Evolutionary conservation across 345 rosid genomes (phyloP), one percentile per base, ranked within the genome.

Genomic region (Nasturtium officinale): DNA sequence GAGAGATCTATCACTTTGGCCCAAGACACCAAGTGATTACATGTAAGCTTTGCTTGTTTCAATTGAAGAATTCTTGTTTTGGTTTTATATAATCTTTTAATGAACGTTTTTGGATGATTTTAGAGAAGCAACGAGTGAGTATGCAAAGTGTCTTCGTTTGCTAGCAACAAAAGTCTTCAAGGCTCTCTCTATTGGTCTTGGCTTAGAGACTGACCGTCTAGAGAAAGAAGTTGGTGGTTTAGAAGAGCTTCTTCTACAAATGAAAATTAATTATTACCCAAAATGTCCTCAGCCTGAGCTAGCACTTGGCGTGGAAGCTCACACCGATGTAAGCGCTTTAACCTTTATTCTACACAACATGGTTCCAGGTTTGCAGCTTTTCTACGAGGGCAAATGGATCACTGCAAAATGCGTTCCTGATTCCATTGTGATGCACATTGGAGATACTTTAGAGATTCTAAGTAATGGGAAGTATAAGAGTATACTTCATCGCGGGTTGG

Each of bases 271-370:
- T 72, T 90, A 88, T 74, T 95, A 91, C 81, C 99, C 99, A 1
- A 88, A 82, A 73, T 95, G 98, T 40, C 99, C 99, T 18, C 97
- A 91, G 30, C 99, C 97, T 7, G 99, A 95, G 73, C 90, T 95
- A 7, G 97, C 99, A 26, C 86, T 95, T 0, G 98, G 99, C 4
- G 98, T 92, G n/a, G 98, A 95, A 78, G 97, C 99, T 53, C 99
- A 95, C 80, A 95, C 96, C 1, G 97, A 95, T 64, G 37, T 91
- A n/a, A 85, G 94, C 33, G 89, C 99, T 3, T 90, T 91, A 76
- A 90, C 99, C 21, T 92, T 92, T 81, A 89, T 95, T 30, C 91
- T 95, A 83, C 99, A 95, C 90, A 95, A 95, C 86, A 95, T 95
- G 98, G 92, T 95, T 53, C 97, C 99, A 0, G 99, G 99, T 1